Evolutionary conservation across 129 eudicot genomes (phyloP), one percentile per base, ranked within the genome.

Genomic region (Ambrosia trifida): DNA sequence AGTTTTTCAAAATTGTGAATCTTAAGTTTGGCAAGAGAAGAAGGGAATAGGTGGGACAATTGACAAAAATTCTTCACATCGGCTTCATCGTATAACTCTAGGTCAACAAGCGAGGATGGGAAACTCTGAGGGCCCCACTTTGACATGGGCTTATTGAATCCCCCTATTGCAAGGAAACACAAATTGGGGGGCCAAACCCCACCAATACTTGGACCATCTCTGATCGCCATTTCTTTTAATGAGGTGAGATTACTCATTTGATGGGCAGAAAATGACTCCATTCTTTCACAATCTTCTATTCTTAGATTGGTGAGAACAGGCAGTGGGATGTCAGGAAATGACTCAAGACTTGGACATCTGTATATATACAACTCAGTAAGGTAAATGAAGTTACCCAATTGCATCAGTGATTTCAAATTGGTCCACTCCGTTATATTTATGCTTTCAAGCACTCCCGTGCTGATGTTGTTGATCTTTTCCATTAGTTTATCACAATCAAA

Each of bases 181-280:
- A 66, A 66, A 1, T 66, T 45, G 41, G 28, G 44, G 46, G 72
- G 58, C 72, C 72, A 45, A 24, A 45, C 1, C 38, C 71, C 41
- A 19, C 41, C 36, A 33, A 33, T 33, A 33, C 40, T 5, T 35
- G 2, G 0, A 46, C 72, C 45, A 0, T 46, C 7, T 20, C 0
- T 6, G 14, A 66, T 66, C 11, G 0, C 0, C 40, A 66, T 5
- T 11, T 4, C 2, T 12, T 13, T 30, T 28, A 66, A 66, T 24
- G 14, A 45, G 41, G 24, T 44, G 24, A 66, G 68, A 36, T n/a
- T n/a, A n/a, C n/a, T n/a, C 5, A 54, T 11, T 1, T 50, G 53
- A 14, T 0, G 17, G 40, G 40, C 40, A 35, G 40, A 35, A 35
- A 35, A 35, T 35, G 40, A 35, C 5, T 35, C 5, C 40, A 35